Evolutionary conservation across 2,329 filamentous ascomycete genomes (phyloP).

Genomic region (Aureobasidium lini): DNA sequence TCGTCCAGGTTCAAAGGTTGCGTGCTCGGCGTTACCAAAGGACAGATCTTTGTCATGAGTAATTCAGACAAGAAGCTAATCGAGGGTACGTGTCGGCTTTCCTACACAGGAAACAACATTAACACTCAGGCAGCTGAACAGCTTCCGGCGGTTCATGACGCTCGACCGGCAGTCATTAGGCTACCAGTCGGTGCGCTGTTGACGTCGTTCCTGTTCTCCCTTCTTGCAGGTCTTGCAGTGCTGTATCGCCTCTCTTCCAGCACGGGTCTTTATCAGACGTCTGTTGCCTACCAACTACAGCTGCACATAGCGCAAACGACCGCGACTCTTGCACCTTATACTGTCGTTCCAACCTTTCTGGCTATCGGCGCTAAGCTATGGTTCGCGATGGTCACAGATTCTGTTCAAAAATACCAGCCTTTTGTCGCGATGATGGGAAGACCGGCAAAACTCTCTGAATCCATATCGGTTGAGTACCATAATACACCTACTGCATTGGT

Average conservation of each 20-base stretch:
- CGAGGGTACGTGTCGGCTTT: neutral
- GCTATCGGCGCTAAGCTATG: no score
- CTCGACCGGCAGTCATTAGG: neutral
- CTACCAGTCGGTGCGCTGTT: neutral
- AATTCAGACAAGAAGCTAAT: neutral
- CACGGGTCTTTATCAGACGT: neutral
- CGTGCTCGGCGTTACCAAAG: neutral
- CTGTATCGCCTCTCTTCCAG: neutral
- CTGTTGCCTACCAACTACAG: neutral
- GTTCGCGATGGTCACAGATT: neutral
- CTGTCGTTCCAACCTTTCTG: no score
- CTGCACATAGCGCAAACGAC: neutral
- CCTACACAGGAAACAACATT: no score
- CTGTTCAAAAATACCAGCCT: neutral
- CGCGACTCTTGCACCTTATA: no score
- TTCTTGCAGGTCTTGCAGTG: neutral
- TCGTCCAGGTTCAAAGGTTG: neutral
- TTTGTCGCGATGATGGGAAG: neutral
- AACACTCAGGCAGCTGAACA: no score
- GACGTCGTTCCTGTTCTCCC: neutral
- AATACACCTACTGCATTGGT: neutral
- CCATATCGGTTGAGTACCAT: neutral
- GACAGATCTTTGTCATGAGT: neutral
- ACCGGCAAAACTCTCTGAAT: neutral
- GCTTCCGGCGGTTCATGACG: neutral